A percentile compares a stretch with the other conserved stretches of the same genome.
These are phyloP conservation scores for Nigrospora sphaerica DNA, from an alignment of 2,329 filamentous ascomycete genomes.

Conservation along the genomic window DNA sequence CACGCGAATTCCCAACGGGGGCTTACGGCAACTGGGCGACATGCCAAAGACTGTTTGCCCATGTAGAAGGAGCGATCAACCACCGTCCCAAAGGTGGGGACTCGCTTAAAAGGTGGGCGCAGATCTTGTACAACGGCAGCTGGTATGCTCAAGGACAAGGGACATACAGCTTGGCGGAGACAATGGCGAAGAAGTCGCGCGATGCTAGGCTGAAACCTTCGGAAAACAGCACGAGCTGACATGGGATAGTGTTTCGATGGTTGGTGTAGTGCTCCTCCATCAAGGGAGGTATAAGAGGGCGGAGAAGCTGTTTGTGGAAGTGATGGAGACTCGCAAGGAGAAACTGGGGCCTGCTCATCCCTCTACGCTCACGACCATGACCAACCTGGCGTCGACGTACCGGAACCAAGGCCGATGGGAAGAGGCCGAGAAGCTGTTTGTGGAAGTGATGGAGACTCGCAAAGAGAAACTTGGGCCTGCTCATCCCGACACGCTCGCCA, in stretches of 20 bases:
- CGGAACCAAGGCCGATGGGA: too few relatives aligned
- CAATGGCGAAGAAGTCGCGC: background rate
- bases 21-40: background rate
- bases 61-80: too few relatives aligned
- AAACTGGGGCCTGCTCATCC: background rate
- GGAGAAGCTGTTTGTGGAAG: too few relatives aligned
- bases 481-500: too few relatives aligned
- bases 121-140: background rate
- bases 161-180: background rate
- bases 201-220: background rate
- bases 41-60: background rate
- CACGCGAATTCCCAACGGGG: background rate
- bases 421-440: too few relatives aligned
- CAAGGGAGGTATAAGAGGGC: background rate
- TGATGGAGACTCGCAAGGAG: background rate
- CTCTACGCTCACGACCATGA: background rate
- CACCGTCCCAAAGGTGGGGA: slow-evolving; percentile 2
- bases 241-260: too few relatives aligned
- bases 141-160: background rate
- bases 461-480: too few relatives aligned
- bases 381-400: too few relatives aligned
- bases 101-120: slow-evolving; percentile 1
- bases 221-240: too few relatives aligned
- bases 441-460: too few relatives aligned
- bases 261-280: too few relatives aligned